phyloP scores from a whole-genome alignment of 2,329 filamentous ascomycete genomes.

The Trichoderma simmonsii region DNA sequence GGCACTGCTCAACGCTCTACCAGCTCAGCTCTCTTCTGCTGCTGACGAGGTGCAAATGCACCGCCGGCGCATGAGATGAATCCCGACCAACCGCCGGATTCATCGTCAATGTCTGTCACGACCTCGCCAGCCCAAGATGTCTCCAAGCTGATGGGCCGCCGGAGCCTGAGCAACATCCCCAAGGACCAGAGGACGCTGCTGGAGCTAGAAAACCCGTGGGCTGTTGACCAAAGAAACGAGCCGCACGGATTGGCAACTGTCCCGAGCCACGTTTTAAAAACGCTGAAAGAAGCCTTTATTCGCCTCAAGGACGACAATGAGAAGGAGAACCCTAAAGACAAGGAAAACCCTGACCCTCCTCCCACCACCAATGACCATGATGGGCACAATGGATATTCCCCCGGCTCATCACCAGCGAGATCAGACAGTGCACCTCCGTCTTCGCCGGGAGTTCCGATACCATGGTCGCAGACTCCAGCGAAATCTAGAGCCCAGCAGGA shows the following conservation, averaged over 20 bases:
- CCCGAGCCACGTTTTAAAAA: constrained; percentile 36
- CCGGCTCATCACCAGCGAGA: not conserved
- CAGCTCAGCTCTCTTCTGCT: not conserved
- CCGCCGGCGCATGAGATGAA: not conserved
- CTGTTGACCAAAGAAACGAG: constrained; percentile 25
- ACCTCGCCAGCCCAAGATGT: constrained; percentile 26
- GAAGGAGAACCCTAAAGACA: not conserved
- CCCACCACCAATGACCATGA: not conserved
- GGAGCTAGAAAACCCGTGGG: constrained; percentile 37
- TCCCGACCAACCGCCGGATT: not conserved
- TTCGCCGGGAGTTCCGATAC: constrained; percentile 12
- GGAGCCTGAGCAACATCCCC: constrained; percentile 34
- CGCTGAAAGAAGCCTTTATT: constrained; percentile 28
- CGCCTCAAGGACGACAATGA: constrained; percentile 4
- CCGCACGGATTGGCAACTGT: constrained; percentile 31
- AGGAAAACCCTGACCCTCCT: not conserved
- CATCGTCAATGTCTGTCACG: constrained; percentile 25
- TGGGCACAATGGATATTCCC: not conserved
- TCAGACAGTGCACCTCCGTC: constrained; percentile 8
- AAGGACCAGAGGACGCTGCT: constrained; percentile 40
- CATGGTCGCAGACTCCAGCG: constrained; percentile 21
- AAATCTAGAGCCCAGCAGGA: not conserved
- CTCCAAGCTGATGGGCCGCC: constrained; percentile 27
- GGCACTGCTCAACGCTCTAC: not conserved
- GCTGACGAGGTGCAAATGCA: not conserved